These are phyloP conservation scores for Gloeostereum incarnatum DNA, from an alignment of 768 basidiomycete genomes.

Conservation along the genomic window DNA sequence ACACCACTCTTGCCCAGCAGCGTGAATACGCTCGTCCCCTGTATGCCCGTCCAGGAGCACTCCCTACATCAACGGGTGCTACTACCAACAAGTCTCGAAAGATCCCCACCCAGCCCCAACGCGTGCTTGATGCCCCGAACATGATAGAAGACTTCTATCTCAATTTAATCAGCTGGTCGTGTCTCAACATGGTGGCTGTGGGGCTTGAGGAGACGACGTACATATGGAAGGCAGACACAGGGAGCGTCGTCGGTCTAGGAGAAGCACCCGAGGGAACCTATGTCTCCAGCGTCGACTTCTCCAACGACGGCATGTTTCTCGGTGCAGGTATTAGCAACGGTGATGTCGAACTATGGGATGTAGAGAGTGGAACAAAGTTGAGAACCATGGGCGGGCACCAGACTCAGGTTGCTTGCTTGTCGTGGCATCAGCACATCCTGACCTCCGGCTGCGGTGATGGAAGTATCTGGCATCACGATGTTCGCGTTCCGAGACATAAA, in stretches of 20 bases:
- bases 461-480: conserved; percentile 95
- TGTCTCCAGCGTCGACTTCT: conserved; percentile 71
- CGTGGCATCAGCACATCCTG: conserved; percentile 83
- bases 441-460: conserved; percentile 89
- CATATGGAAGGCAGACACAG: conserved; percentile 91
- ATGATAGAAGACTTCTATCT: conserved; percentile 96
- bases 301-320: conserved; percentile 72
- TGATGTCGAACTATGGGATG: conserved; percentile 93
- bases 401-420: conserved; percentile 73
- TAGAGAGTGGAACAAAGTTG: conserved; percentile 66
- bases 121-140: conserved; percentile 93
- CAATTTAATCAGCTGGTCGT: conserved; percentile 87
- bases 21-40: conserved; percentile 71
- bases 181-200: conserved; percentile 80
- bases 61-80: conserved; percentile 55
- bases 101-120: conserved; percentile 80
- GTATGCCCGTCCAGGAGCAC: conserved; percentile 56
- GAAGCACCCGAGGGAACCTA: conserved; percentile 71
- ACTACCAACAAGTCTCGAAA: conserved; percentile 66
- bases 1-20: conserved; percentile 65
- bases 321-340: conserved; percentile 76
- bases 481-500: conserved; percentile 79
- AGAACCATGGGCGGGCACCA: conserved; percentile 89
- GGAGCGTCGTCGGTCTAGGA: conserved; percentile 68
- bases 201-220: conserved; percentile 83